Evolutionary conservation across 768 basidiomycete species (phyloP).

Genomic region (Crepidotus variabilis): DNA sequence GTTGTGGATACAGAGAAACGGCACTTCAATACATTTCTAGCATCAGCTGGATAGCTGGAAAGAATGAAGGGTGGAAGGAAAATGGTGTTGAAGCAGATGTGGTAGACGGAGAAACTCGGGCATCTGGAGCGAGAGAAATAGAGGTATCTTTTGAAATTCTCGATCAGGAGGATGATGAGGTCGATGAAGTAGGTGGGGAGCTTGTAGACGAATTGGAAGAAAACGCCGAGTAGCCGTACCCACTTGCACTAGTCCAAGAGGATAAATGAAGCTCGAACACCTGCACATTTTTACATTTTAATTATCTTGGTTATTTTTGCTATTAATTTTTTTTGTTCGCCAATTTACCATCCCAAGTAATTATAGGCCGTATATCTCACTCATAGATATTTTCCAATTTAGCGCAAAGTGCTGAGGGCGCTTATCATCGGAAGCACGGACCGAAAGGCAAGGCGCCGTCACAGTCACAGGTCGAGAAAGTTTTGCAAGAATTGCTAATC

Average conservation of each 20-base stretch:
- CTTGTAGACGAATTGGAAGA: constrained; percentile 25
- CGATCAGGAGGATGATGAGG: constrained; percentile 18
- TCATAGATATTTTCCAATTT: no score
- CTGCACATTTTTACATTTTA: neutral
- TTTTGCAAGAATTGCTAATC: no score
- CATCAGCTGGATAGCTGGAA: constrained; percentile 28
- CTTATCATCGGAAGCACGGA: no score
- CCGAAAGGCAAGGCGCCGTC: no score
- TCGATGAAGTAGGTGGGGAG: no score
- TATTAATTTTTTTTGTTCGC: no score
- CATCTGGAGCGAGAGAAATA: neutral
- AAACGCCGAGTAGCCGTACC: constrained; percentile 21
- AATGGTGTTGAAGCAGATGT: constrained; percentile 30
- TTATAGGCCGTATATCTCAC: no score
- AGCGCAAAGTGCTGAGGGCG: no score
- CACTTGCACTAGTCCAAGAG: constrained; percentile 16
- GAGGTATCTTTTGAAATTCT: no score
- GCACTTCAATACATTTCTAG: neutral
- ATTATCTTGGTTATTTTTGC: no score
- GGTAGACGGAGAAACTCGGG: neutral
- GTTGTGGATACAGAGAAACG: constrained; percentile 7
- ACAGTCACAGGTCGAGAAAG: no score
- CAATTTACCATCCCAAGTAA: no score
- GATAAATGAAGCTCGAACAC: constrained; percentile 8
- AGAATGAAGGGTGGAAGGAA: constrained; percentile 29